Evolutionary conservation across 2,329 filamentous ascomycete genomes (phyloP), one percentile per base, ranked within the genome.

Genomic region (Pestalotiopsis sp.): DNA sequence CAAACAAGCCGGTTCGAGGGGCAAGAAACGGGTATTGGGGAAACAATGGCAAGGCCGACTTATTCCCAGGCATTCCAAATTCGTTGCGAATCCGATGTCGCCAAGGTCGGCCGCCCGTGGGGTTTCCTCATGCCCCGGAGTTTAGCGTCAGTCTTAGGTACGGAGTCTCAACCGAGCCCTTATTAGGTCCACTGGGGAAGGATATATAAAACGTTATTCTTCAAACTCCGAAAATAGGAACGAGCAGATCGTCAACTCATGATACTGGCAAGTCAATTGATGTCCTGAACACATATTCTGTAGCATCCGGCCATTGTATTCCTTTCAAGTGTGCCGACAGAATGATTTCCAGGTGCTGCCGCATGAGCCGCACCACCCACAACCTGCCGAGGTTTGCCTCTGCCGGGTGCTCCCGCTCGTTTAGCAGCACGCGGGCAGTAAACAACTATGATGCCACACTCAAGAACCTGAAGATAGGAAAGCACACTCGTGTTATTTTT

Each of bases 401-500:
- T 45, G 25, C 20, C 67, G 36, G 49, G 58, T 17, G 27, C 41
- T 39, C 3, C 27, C 38, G 67, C 66, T 58, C 75, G 72, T 77
- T 79, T 66, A 67, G 70, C 64, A 72, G 69, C 61, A 73, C 73
- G 3, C 23, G 64, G 31, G 64, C 66, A 59, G 65, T 69, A 14
- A 68, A 61, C n/a, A 68, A 68, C 45, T 80, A 81, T 70, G 75
- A 76, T 49, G 69, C 72, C 6, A 82, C 81, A 1, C 74, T 82
- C 25, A 73, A 73, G 17, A 80, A 79, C 65, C 78, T 83, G 20
- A 79, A 78, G 59, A 81, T 83, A 38, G 79, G 79, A 20, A 77
- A 72, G 27, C 77, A 82, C 71, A 83, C 81, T 0, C 76, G 80
- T 12, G 80, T 83, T 13, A 80, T 83, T 58, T 82, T 82, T 68